Evolutionary conservation across 768 basidiomycete species (phyloP), one percentile per base, ranked within the genome.

Genomic region (Lactarius akahatsu): DNA sequence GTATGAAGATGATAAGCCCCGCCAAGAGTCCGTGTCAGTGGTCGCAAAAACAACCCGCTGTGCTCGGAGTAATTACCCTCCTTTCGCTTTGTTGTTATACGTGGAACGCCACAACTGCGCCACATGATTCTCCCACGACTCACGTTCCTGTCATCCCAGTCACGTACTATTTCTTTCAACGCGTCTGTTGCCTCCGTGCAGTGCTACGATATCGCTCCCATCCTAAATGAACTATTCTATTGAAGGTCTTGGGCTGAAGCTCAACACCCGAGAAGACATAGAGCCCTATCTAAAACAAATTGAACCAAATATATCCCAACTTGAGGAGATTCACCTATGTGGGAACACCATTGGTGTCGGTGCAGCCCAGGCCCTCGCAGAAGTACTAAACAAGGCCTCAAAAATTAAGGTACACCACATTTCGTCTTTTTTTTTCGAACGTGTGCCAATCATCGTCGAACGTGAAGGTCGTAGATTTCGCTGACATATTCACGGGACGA

Each of bases 401-500:
- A 78, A 76, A 2, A 77, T 98, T 58, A 89, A 88, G 83, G 96
- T 93, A 67, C 61, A 83, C 74, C 8, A 2, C 58, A 41, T 62
- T 43, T 38, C 11, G 10, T 6, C 30, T 54, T 47, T 26, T n/a
- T 47, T n/a, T n/a, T 52, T 62, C 68, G 60, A 70, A 54, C 55
- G 3, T 30, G 23, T 56, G 23, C 26, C 23, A 45, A 43, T 18
- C 58, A 43, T 47, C 30, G 38, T 56, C 59, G n/a, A 47, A 43
- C 30, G 58, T 50, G 56, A 74, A 98, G 97, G 80, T 96, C 66
- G 96, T 96, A 71, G 89, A 98, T 80, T 92, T 98, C 70, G 91
- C 94, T 36, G 96, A 98, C 78, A 96, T 99, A 78, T 99, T 99
- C 80, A 98, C 96, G 2, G 93, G 96, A 62, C 92, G 96, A 70